These are phyloP conservation scores for Coemansia sp. DNA, from an alignment of 192 early-diverging fungal genomes.

Conservation along the genomic window DNA sequence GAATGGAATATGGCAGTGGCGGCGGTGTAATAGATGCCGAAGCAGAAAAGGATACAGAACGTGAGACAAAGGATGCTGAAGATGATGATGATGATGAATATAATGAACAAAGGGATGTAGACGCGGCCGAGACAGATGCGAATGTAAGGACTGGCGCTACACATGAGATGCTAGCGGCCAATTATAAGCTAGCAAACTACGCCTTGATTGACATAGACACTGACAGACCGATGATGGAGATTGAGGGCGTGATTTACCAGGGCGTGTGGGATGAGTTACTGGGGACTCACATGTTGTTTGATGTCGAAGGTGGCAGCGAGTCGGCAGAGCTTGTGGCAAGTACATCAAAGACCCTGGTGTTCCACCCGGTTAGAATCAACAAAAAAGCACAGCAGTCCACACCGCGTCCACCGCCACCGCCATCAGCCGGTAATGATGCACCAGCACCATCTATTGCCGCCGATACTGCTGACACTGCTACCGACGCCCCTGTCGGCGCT, in stretches of 20 bases:
- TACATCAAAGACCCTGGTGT: conserved; percentile 27
- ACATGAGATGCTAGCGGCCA: neutral
- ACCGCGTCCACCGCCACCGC: no score
- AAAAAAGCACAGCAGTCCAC: no score
- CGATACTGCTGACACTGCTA: no score
- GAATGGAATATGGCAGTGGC: no score
- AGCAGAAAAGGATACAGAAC: neutral
- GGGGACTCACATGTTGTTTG: conserved; percentile 35
- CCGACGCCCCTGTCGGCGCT: no score
- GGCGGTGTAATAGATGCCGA: neutral
- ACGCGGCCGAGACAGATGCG: neutral
- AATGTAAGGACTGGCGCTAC: neutral
- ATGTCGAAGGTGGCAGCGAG: conserved; percentile 9
- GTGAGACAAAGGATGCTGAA: neutral
- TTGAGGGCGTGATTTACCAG: conserved; percentile 34
- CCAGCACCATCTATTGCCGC: no score
- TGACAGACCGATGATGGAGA: conserved; percentile 31
- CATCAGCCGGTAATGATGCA: no score
- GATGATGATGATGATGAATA: neutral
- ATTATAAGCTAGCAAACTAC: conserved; percentile 13
- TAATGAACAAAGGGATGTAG: neutral
- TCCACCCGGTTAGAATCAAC: conserved; percentile 22
- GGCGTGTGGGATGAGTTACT: conserved; percentile 34
- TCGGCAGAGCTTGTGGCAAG: conserved; percentile 16
- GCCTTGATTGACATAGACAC: conserved; percentile 39